Base-by-base conservation (phyloP, 2,329 filamentous ascomycete genomes). In the Fusarium sp. region DNA sequence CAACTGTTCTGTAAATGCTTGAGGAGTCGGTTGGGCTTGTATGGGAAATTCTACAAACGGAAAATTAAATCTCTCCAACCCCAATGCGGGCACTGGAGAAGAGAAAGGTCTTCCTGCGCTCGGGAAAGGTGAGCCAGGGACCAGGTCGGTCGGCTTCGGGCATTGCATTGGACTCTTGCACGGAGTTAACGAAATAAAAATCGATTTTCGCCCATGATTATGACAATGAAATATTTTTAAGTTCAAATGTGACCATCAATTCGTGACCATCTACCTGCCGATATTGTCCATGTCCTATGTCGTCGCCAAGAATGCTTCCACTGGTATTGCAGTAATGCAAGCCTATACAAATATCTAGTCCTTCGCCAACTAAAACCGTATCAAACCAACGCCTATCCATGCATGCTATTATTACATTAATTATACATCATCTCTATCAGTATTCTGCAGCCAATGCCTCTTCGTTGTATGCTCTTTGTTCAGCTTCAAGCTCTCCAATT, bases 381-480 rank as follows among this genome's bases (percentile, higher is more conserved):
- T 47, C 57, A 67, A 58, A 53, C 53, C 34, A 70, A 71, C 69
- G 69, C 69, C 69, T 34, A 27, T 45, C 54, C 47, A 72, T 72
- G 61, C 51, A 53, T 65, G 41, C 45, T 69, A 72, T 69, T 30
- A 56, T 62, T 70, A 63, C 51, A 70, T 70, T 62, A 69, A 6
- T 67, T 45, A 48, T 70, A 71, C 56, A 53, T 32, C 18, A 30
- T 65, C n/a, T 34, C 30, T n/a, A 56, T 65, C 20, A 71, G 46
- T 62, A 61, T n/a, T 46, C 60, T 41, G 54, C 46, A 6, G 32
- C 69, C 55, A 54, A 29, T 20, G 58, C 47, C 32, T 56, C 57
- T 47, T 74, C 81, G 47, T 77, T 78, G 43, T 77, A 76, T 54
- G 85, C 58, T 64, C 85, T 82, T 61, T 89, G 85, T 7, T 88